Base-by-base conservation (phyloP, 2,329 filamentous ascomycete genomes). In the Zymoseptoria passerinii region DNA sequence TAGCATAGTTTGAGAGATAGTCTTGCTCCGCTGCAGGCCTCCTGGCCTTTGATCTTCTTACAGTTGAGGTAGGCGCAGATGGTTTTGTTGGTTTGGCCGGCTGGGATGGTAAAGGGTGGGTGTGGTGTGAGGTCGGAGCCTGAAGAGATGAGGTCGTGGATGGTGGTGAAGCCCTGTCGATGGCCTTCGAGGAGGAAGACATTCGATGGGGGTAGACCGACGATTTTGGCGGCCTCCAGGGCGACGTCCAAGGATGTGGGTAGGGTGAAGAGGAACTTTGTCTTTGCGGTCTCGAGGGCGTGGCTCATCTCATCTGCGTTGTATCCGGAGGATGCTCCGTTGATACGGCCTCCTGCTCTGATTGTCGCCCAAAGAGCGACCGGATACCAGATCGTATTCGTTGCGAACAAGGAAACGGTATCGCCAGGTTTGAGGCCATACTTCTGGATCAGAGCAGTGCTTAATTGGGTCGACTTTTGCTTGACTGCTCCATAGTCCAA, bases 351-450 rank as follows among this genome's bases (percentile, higher is more conserved):
- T 0, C 74, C 79, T 56, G 48, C 67, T 29, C 80, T 76, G 4
- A 83, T 73, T 0, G 79, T 78, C 0, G 80, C 78, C 61, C 83
- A 79, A 74, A 86, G 81, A 18, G 81, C 82, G 4, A 86, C 79
- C 0, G 85, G 84, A 56, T 86, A 87, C 83, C 83, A 86, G 48
- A 87, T 80, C 3, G 81, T 82, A 64, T 87, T 87, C 9, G 79
- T 79, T 52, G 79, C 80, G 70, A 85, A 86, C 2, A 87, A 71
- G 0, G 81, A 77, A 1, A 86, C 78, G 0, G 81, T 82, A 5
- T 87, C 76, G 0, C 80, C 80, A 4, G 75, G 65, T 28, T 75
- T 61, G 28, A 87, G 73, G 1, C 77, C 80, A 72, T 82, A 80
- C 9, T 79, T 74, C 52, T 75, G 78, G 6, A 78, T 75, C n/a